A percentile compares a stretch with the other conserved stretches of the same genome.
Conservation (phyloP, 345 rosid species). For the Hibiscus mutabilis region DNA sequence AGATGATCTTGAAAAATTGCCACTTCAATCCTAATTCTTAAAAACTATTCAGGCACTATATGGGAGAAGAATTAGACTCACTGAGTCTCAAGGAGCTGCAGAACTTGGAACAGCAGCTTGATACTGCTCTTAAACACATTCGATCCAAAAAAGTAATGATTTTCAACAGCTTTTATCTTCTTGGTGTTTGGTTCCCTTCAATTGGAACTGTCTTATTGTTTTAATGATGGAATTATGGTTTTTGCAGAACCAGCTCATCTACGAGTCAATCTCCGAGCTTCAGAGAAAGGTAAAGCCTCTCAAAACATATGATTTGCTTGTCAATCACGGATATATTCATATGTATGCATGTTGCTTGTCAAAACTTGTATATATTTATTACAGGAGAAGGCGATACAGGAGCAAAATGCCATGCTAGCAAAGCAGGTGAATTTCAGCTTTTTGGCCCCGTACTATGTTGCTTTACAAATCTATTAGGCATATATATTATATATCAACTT, state of each 20-base stretch:
- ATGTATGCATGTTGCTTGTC: too few species aligned
- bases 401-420: slow-evolving; percentile 59
- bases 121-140: slow-evolving; percentile 70
- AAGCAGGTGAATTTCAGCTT: slow-evolving; percentile 44
- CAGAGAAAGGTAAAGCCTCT: slow-evolving; percentile 55
- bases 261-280: slow-evolving; percentile 68
- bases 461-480: too few species aligned
- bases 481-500: too few species aligned
- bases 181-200: background rate
- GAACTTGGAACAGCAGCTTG: slow-evolving; percentile 88
- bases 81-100: slow-evolving; percentile 66
- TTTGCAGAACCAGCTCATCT: slow-evolving; percentile 79
- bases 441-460: background rate
- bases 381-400: slow-evolving; percentile 67
- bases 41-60: slow-evolving; percentile 45
- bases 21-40: too few species aligned
- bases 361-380: background rate
- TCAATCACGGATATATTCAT: background rate
- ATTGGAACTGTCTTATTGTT: background rate
- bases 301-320: background rate
- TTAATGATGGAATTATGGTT: background rate
- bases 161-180: background rate
- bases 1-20: too few species aligned
- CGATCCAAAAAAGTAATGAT: slow-evolving; percentile 59
- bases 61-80: slow-evolving; percentile 75